Conservation (phyloP, 2,329 filamentous ascomycete species). For the Aspergillus hiratsukae region DNA sequence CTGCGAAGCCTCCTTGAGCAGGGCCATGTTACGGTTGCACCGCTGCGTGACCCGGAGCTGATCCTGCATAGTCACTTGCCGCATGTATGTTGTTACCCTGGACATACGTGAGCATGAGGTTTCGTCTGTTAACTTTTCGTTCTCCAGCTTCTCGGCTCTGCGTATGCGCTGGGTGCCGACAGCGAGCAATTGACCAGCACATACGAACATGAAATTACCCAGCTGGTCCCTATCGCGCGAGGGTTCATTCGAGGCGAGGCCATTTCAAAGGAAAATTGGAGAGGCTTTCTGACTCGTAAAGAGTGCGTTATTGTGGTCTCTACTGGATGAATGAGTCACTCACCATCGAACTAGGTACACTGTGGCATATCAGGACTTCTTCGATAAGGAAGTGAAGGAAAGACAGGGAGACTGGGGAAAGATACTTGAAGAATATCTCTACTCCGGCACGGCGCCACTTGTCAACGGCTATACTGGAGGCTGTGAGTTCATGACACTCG, state of each 20-base stretch:
- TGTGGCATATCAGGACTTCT: neutral
- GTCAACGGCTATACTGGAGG: conserved; percentile 1
- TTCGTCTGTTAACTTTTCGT: no score
- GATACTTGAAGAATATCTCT: conserved; percentile 1
- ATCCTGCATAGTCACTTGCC: no score
- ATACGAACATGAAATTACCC: conserved; percentile 1
- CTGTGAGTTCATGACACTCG: neutral
- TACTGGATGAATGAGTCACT: neutral
- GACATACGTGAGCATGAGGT: no score
- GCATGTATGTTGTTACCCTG: no score
- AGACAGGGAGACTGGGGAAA: conserved; percentile 1
- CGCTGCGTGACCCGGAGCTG: no score
- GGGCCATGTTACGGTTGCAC: no score
- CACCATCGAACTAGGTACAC: neutral
- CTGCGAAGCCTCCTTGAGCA: no score
- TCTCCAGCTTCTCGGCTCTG: neutral
- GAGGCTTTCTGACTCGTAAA: neutral
- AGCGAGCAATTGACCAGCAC: neutral
- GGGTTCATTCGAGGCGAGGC: neutral
- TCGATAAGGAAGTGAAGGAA: neutral
- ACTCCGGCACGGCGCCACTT: neutral
- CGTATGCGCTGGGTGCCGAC: neutral
- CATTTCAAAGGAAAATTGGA: neutral
- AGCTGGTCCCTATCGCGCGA: neutral
- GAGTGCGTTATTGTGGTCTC: neutral